Conservation (phyloP, 1,284 basidiomycete genomes). For the Phylloporus sp. region DNA sequence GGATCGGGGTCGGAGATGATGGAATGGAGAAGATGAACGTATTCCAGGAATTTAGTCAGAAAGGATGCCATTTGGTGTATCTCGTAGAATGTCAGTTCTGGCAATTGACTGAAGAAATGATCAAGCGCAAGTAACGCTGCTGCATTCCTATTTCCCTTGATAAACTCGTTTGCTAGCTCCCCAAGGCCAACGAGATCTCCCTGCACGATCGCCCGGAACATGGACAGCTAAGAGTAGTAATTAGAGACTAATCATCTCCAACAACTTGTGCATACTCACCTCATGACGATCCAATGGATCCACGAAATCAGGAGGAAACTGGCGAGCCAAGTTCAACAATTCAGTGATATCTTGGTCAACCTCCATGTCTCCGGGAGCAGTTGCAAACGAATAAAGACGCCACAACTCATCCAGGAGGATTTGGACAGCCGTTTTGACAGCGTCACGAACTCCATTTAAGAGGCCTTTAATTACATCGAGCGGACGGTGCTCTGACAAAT, state of each 20-base stretch:
- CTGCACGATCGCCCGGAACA: too few species aligned
- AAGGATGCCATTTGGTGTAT: conserved; percentile 39
- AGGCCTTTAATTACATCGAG: conserved; percentile 58
- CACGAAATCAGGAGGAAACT: conserved; percentile 25
- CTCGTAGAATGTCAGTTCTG: conserved; percentile 19
- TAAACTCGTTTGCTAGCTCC: conserved; percentile 20
- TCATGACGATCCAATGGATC: conserved; percentile 26
- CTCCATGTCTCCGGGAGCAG: conserved; percentile 16
- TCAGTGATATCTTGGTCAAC: conserved; percentile 8
- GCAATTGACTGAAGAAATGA: conserved; percentile 30
- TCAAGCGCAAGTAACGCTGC: conserved; percentile 38
- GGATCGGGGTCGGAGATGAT: conserved; percentile 41
- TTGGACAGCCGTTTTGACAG: conserved; percentile 41
- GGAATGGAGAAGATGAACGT: conserved; percentile 44
- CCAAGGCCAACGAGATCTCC: conserved; percentile 20
- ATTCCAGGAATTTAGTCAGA: conserved; percentile 48
- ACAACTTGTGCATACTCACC: conserved; percentile 18
- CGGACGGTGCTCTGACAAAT: conserved; percentile 58
- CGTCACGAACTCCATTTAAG: conserved; percentile 44
- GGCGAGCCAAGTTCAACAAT: conserved; percentile 26
- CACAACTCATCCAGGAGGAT: conserved; percentile 37
- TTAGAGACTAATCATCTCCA: background rate
- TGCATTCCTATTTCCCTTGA: conserved; percentile 8
- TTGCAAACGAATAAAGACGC: conserved; percentile 35
- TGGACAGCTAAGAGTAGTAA: conserved; percentile 23